phyloP scores from a whole-genome alignment of 129 eudicot genomes.

The Kitagawia praeruptora region DNA sequence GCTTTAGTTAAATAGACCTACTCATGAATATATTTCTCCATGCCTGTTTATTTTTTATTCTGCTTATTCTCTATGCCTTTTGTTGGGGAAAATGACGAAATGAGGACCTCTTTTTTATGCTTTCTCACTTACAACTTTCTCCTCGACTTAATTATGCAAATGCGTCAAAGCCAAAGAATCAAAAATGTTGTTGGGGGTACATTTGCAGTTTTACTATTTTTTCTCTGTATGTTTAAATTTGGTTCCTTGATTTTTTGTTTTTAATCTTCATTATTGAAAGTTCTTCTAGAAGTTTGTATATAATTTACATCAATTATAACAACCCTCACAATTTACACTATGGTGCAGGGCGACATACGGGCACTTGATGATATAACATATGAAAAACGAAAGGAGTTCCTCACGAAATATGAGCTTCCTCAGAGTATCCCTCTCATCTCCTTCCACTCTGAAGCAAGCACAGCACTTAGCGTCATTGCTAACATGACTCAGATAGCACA shows the following conservation, averaged over 20 bases:
- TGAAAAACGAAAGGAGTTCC: slow-evolving; percentile 72
- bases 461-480: slow-evolving; percentile 61
- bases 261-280: neutral
- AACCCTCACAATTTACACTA: neutral
- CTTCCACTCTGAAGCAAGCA: slow-evolving; percentile 80
- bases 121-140: neutral
- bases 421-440: slow-evolving; percentile 70
- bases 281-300: neutral
- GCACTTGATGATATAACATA: slow-evolving; percentile 87
- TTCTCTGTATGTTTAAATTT: neutral
- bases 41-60: neutral
- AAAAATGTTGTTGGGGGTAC: neutral
- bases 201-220: neutral
- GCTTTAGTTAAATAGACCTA: neutral
- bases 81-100: neutral
- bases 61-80: no score
- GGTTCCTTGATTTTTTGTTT: neutral
- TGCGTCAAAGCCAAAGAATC: neutral
- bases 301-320: neutral
- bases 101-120: neutral
- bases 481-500: slow-evolving; percentile 94
- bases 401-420: slow-evolving; percentile 71
- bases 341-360: slow-evolving; percentile 64
- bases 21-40: no score
- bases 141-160: neutral